Base-by-base conservation (phyloP, 805 yeast species). In the Metschnikowia drakensbergensis region DNA sequence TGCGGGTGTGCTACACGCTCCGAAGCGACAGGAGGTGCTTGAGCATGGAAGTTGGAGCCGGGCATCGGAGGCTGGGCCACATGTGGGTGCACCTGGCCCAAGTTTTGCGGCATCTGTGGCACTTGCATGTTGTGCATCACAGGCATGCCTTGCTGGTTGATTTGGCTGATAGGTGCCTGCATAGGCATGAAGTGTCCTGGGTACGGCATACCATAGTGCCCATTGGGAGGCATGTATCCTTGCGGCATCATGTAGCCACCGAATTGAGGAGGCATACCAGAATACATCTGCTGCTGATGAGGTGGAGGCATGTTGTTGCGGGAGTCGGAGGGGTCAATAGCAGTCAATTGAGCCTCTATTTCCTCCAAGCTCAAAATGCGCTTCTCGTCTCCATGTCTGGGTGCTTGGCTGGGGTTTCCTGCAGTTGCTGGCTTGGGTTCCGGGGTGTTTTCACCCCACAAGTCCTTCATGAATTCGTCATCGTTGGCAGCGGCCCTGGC, bases 301-400 rank as follows among this genome's bases (percentile, higher is more conserved):
- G 45, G 45, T 23, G 46, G 52, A 23, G 50, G 54, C 41, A 46
- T 46, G 55, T 42, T 59, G 60, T 46, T 57, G 54, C 46, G 61
- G 23, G 54, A 61, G 36, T 62, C 68, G 43, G 58, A 44, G 37
- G 59, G 59, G 48, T 69, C 76, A 48, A 76, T 72, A 4, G 77
- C 74, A 50, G 82, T 71, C 62, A 84, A 72, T 58, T 82, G 88
- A 6, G 96, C 88, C 68, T 90, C 96, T 54, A 90, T 79, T 58
- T 90, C 95, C 63, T 86, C 92, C 63, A 88, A 72, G 8, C 96
- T 85, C 57, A 86, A 67, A 23, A 84, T 75, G 57, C 76, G 77
- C 56, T 73, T 72, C 45, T 68, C 73, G 8, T 57, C 57, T 27
- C 43, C 31, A 2, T 27, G 35, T 29, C 37, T 27, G 57, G 61